These are phyloP conservation scores for Caryopteris hybrid DNA, from an alignment of 305 asterid species.

Conservation along the genomic window DNA sequence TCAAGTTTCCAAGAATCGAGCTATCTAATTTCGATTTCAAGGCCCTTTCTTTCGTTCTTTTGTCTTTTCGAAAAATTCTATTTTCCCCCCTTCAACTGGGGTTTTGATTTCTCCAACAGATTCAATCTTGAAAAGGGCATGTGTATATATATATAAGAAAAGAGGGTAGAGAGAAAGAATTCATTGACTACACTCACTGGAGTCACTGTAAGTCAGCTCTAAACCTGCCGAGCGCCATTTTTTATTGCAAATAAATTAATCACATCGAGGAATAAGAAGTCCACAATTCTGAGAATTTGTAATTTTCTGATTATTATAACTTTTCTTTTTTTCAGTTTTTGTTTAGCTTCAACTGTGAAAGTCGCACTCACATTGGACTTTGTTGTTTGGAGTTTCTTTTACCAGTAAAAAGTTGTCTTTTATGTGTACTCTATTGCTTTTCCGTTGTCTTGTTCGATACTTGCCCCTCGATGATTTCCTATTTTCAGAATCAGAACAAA, in stretches of 20 bases:
- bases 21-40: conserved; percentile 19
- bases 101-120: conserved; percentile 35
- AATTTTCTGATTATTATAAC: conserved; percentile 10
- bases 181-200: conserved; percentile 32
- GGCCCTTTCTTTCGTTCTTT: conserved; percentile 19
- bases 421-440: conserved; percentile 15
- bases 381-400: conserved; percentile 11
- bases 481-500: too few species aligned
- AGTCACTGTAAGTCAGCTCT: conserved; percentile 56
- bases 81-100: neutral
- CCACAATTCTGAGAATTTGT: conserved; percentile 15
- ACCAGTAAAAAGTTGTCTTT: conserved; percentile 18
- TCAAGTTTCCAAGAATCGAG: conserved; percentile 14
- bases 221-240: conserved; percentile 25
- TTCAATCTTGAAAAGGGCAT: conserved; percentile 27
- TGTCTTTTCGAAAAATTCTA: neutral
- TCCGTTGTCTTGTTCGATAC: neutral
- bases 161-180: conserved; percentile 4
- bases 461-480: conserved; percentile 17
- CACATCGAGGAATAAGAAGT: conserved; percentile 15
- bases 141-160: neutral
- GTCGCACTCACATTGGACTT: conserved; percentile 28
- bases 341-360: conserved; percentile 15
- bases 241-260: conserved; percentile 18
- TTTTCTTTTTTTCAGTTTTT: neutral